Conservation (phyloP, 208 protist genomes). For the Phytomonas francai region DNA sequence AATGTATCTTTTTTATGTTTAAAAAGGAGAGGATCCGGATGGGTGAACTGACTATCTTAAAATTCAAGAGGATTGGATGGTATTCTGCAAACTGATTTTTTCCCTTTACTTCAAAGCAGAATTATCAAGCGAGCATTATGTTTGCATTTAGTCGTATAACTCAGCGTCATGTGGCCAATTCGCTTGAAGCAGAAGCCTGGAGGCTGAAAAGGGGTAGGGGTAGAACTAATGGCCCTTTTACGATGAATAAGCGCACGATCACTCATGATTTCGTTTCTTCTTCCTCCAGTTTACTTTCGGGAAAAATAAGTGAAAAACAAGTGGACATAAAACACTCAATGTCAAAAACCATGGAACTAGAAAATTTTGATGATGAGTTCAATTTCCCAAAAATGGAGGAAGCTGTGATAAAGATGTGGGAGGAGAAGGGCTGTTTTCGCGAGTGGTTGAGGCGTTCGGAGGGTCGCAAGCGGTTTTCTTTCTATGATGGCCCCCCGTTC, state of each 20-base stretch:
- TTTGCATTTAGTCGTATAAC: neutral
- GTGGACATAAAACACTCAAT: slow-evolving; percentile 8
- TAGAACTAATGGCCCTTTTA: slow-evolving; percentile 33
- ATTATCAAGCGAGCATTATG: neutral
- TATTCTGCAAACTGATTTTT: neutral
- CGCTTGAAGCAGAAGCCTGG: slow-evolving; percentile 1
- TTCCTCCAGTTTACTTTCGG: neutral
- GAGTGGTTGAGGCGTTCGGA: slow-evolving; percentile 91
- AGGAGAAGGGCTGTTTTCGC: slow-evolving; percentile 94
- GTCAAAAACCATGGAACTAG: slow-evolving; percentile 13
- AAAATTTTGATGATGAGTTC: slow-evolving; percentile 72
- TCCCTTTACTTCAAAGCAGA: neutral
- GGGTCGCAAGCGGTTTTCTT: slow-evolving; percentile 84
- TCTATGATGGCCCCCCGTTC: slow-evolving; percentile 99
- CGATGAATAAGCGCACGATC: slow-evolving; percentile 38
- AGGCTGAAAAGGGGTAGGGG: slow-evolving; percentile 27
- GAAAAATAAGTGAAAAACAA: neutral
- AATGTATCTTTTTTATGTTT: too few relatives aligned
- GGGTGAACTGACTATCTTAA: neutral
- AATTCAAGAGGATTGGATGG: neutral
- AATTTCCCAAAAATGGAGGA: slow-evolving; percentile 94
- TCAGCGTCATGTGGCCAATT: neutral
- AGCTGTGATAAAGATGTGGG: slow-evolving; percentile 93
- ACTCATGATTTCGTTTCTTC: slow-evolving; percentile 21
- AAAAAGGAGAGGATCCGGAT: neutral